Evolutionary conservation across 768 basidiomycete genomes (phyloP).

Genomic region (Rhodotorula paludigena): DNA sequence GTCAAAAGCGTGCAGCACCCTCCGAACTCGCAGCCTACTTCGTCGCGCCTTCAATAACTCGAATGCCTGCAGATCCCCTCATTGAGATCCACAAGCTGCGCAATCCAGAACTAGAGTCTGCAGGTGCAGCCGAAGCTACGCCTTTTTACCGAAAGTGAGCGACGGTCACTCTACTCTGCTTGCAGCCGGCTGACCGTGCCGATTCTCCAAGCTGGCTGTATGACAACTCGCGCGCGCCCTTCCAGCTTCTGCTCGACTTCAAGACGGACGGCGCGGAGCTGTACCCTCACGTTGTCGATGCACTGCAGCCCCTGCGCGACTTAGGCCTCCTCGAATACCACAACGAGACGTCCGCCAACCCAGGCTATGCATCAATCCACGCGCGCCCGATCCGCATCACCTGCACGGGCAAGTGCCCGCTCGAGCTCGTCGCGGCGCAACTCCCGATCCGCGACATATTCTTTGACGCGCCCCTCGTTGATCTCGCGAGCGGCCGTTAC

Average conservation of each 20-base stretch:
- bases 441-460: conserved; percentile 17
- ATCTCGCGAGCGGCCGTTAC: conserved; percentile 4
- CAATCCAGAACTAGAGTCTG: too few species aligned
- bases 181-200: too few species aligned
- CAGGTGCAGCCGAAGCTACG: too few species aligned
- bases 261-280: conserved; percentile 18
- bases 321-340: neutral
- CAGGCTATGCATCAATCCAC: neutral
- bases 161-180: too few species aligned
- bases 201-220: too few species aligned
- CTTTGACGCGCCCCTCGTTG: conserved; percentile 18
- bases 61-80: too few species aligned
- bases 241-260: conserved; percentile 29
- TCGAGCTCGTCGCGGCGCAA: conserved; percentile 13
- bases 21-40: too few species aligned
- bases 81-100: too few species aligned
- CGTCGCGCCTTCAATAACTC: too few species aligned
- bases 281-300: conserved; percentile 4
- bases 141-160: too few species aligned
- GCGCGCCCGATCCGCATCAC: neutral
- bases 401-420: conserved; percentile 20
- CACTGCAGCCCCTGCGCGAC: conserved; percentile 10
- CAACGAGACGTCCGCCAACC: neutral
- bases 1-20: too few species aligned
- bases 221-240: too few species aligned